Percentiles rank a stretch among this genome's conserved stretches.
Evolutionary conservation across 2,329 filamentous ascomycete genomes (phyloP).

Genomic region (Monosporascus sp.): DNA sequence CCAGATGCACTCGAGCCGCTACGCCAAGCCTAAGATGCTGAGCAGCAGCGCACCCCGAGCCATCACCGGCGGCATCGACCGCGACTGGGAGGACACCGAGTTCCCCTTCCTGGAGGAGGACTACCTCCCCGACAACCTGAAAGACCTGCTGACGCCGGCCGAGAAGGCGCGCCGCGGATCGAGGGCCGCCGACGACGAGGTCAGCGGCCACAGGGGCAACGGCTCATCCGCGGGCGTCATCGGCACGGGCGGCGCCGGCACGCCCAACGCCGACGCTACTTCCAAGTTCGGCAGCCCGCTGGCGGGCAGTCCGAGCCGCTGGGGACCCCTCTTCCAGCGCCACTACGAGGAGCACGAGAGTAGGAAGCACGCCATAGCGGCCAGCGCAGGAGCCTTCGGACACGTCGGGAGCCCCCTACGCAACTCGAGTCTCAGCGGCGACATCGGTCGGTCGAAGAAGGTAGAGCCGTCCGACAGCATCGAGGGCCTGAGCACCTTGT

Average conservation of each 20-base stretch:
- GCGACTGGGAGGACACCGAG: constrained; percentile 60
- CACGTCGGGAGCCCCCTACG: constrained; percentile 62
- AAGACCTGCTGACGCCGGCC: constrained; percentile 61
- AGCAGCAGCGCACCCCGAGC: constrained; percentile 63
- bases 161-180: constrained; percentile 63
- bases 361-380: constrained; percentile 41
- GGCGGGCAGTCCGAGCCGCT: constrained; percentile 55
- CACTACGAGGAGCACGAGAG: constrained; percentile 54
- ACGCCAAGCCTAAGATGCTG: constrained; percentile 62
- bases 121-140: constrained; percentile 69
- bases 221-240: constrained; percentile 29
- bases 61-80: constrained; percentile 58
- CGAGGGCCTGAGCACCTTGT: constrained; percentile 53
- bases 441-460: constrained; percentile 39
- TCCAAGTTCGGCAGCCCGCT: constrained; percentile 59
- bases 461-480: constrained; percentile 38
- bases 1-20: constrained; percentile 63
- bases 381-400: constrained; percentile 46
- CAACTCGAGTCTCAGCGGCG: constrained; percentile 56
- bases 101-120: constrained; percentile 82
- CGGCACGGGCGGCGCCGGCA: constrained; percentile 33
- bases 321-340: constrained; percentile 56
- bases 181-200: constrained; percentile 49
- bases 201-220: constrained; percentile 28
- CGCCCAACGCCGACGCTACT: constrained; percentile 36